These are phyloP conservation scores for Ammopiptanthus mongolicus DNA, from an alignment of 306 rosid species.

Conservation along the genomic window DNA sequence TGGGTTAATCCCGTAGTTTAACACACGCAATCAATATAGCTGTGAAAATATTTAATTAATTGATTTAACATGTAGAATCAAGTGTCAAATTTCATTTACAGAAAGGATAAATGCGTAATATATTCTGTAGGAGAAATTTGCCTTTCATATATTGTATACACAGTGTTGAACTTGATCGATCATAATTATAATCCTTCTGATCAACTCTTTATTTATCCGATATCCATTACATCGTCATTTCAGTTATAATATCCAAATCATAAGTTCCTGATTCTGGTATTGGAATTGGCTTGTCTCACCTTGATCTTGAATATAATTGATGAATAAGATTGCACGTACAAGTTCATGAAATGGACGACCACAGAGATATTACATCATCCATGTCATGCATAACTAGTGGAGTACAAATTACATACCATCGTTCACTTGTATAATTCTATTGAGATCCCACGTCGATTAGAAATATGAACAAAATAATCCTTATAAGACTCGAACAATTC, in stretches of 20 bases:
- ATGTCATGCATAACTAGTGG: neutral
- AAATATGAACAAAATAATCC: too few species aligned
- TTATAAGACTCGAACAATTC: too few species aligned
- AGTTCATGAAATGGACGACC: neutral
- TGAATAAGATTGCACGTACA: too few species aligned
- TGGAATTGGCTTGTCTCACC: too few species aligned
- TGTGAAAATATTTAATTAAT: neutral
- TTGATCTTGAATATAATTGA: neutral
- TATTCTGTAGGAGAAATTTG: neutral
- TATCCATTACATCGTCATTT: neutral
- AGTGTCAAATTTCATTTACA: neutral
- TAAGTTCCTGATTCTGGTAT: neutral
- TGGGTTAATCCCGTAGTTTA: constrained; percentile 6
- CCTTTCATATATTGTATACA: neutral
- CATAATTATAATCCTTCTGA: neutral
- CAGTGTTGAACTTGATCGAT: neutral
- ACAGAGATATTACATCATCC: too few species aligned
- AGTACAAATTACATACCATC: neutral
- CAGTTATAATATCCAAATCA: neutral
- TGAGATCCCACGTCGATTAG: too few species aligned
- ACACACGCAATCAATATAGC: constrained; percentile 14
- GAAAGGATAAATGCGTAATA: neutral
- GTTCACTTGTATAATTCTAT: too few species aligned
- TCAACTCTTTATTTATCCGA: neutral
- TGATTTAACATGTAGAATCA: constrained; percentile 31